phyloP scores from a whole-genome alignment of 2,329 filamentous ascomycete genomes.

The Fusarium sp. region DNA sequence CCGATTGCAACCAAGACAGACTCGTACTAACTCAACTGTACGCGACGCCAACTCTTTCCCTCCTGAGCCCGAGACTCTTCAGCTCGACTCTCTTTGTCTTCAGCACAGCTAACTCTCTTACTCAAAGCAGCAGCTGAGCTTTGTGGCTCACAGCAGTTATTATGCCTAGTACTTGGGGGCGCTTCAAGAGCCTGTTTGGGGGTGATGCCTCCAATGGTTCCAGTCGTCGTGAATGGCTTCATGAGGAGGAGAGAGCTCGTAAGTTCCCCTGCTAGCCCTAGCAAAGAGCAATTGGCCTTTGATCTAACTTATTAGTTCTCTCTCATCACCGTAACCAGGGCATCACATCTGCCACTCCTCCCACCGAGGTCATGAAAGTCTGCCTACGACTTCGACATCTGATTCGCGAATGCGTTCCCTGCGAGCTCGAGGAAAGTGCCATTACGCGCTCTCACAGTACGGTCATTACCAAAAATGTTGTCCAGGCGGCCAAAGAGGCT shows the following conservation, averaged over 20 bases:
- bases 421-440: constrained; percentile 81
- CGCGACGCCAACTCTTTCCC: constrained; percentile 9
- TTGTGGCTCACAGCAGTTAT: constrained; percentile 17
- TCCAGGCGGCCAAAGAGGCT: constrained; percentile 83
- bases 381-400: constrained; percentile 91
- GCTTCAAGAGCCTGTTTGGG: constrained; percentile 47
- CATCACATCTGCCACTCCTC: constrained; percentile 74
- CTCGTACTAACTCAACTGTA: neutral
- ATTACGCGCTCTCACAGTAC: constrained; percentile 85
- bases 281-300: neutral
- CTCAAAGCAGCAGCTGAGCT: neutral
- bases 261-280: constrained; percentile 39
- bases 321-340: constrained; percentile 69
- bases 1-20: constrained; percentile 7
- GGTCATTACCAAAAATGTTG: constrained; percentile 82
- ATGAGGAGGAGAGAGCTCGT: constrained; percentile 59
- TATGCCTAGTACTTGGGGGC: constrained; percentile 46
- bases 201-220: constrained; percentile 35
- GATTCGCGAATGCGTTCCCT: constrained; percentile 88
- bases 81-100: neutral
- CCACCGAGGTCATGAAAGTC: constrained; percentile 86
- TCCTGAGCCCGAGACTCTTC: neutral
- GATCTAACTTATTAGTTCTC: constrained; percentile 63
- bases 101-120: neutral
- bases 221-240: constrained; percentile 51